Conservation (phyloP, 208 protist species). For the Porcisia deanei region DNA sequence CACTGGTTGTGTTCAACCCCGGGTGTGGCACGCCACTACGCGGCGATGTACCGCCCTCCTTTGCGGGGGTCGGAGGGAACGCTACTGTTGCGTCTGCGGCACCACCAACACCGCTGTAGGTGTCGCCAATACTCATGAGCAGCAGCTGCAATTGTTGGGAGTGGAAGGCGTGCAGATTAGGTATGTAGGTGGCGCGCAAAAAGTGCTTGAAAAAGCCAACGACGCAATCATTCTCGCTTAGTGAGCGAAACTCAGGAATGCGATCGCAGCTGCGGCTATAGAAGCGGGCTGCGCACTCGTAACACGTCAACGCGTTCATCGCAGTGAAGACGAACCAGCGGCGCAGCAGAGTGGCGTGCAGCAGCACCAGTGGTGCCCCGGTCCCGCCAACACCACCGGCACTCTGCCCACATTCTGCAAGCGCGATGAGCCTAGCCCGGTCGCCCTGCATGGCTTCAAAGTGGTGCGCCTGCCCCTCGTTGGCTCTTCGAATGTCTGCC, state of each 20-base stretch:
- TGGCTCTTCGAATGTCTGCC: conserved; percentile 38
- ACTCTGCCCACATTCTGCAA: conserved; percentile 30
- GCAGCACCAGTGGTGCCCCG: conserved; percentile 41
- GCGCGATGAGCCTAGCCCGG: conserved; percentile 34
- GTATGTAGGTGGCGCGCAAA: conserved; percentile 68
- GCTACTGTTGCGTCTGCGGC: not conserved
- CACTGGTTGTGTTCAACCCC: conserved; percentile 17
- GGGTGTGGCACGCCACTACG: conserved; percentile 4
- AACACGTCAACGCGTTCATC: conserved; percentile 90
- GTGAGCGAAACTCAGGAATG: conserved; percentile 41
- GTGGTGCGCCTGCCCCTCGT: conserved; percentile 50
- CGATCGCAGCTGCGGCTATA: conserved; percentile 59
- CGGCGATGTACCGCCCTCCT: not conserved
- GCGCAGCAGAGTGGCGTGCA: conserved; percentile 56
- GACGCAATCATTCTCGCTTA: conserved; percentile 54
- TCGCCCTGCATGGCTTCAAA: conserved; percentile 49
- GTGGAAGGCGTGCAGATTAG: conserved; percentile 71
- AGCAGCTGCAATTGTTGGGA: conserved; percentile 59
- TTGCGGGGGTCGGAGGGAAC: not conserved
- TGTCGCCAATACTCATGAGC: conserved; percentile 42
- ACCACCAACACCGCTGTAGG: conserved; percentile 10
- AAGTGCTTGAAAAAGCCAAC: conserved; percentile 71
- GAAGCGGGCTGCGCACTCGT: conserved; percentile 69
- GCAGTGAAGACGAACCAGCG: conserved; percentile 85
- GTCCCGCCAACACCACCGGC: conserved; percentile 17